These are phyloP conservation scores for Clonostachys rosea DNA, from an alignment of 2,329 filamentous ascomycete species.

Conservation along the genomic window DNA sequence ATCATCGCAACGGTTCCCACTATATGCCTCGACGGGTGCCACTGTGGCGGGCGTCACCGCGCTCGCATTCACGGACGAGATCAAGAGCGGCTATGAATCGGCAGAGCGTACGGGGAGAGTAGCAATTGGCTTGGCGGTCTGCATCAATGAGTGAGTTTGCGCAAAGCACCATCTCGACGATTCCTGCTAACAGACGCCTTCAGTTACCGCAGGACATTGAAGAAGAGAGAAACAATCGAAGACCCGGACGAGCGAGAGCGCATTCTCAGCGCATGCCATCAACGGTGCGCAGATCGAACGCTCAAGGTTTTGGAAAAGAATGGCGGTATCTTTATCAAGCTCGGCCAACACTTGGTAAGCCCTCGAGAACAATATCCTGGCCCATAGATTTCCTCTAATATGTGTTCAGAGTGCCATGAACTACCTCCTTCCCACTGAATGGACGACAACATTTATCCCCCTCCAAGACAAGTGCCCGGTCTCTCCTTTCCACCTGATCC, in stretches of 20 bases:
- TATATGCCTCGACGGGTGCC: conserved; percentile 47
- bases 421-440: conserved; percentile 85
- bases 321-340: conserved; percentile 96
- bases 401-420: conserved; percentile 78
- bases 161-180: neutral
- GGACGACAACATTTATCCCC: conserved; percentile 93
- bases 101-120: conserved; percentile 77
- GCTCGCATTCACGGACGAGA: conserved; percentile 60
- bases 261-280: conserved; percentile 79
- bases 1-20: conserved; percentile 7
- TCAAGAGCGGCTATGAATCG: conserved; percentile 71
- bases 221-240: conserved; percentile 56
- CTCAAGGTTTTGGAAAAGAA: conserved; percentile 88
- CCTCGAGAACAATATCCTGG: neutral
- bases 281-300: conserved; percentile 86
- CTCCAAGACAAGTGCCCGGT: conserved; percentile 94
- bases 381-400: conserved; percentile 13
- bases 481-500: conserved; percentile 81
- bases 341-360: conserved; percentile 82
- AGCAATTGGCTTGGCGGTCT: conserved; percentile 66
- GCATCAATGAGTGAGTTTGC: conserved; percentile 74
- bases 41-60: conserved; percentile 41
- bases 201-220: conserved; percentile 86
- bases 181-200: neutral
- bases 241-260: conserved; percentile 61